Conservation (phyloP, 371 early-diverging fungal species). For the Chytridiales sp. region DNA sequence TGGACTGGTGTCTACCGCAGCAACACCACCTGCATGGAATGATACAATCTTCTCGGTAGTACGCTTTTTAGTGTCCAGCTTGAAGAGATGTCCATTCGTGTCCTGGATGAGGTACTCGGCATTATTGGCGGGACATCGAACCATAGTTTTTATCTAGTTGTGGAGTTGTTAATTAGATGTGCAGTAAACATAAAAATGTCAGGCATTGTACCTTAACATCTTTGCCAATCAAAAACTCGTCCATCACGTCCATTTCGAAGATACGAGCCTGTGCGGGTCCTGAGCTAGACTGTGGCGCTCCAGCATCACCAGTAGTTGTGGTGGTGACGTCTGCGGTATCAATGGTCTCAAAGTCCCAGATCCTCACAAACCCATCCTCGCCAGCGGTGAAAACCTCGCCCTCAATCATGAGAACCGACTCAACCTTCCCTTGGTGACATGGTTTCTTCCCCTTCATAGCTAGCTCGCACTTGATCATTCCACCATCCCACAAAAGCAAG, state of each 20-base stretch:
- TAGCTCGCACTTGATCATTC: slow-evolving; percentile 58
- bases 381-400: slow-evolving; percentile 54
- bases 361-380: slow-evolving; percentile 55
- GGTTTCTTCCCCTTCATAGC: slow-evolving; percentile 38
- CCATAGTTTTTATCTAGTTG: slow-evolving; percentile 44
- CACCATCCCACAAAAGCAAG: slow-evolving; percentile 59
- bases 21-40: slow-evolving; percentile 47
- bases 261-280: slow-evolving; percentile 36
- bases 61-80: slow-evolving; percentile 44
- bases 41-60: slow-evolving; percentile 38
- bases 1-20: slow-evolving; percentile 41
- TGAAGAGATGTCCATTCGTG: slow-evolving; percentile 38
- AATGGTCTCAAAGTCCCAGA: slow-evolving; percentile 61
- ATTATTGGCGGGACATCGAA: slow-evolving; percentile 26
- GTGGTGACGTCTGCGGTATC: slow-evolving; percentile 52
- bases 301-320: slow-evolving; percentile 11
- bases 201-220: slow-evolving; percentile 51
- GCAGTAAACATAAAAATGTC: not conserved
- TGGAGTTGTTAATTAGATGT: not conserved
- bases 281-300: slow-evolving; percentile 18
- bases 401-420: slow-evolving; percentile 43
- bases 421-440: slow-evolving; percentile 50
- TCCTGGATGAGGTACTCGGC: slow-evolving; percentile 50
- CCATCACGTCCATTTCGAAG: slow-evolving; percentile 54
- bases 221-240: slow-evolving; percentile 52